These are phyloP conservation scores for Vinca major DNA, from an alignment of 305 asterid genomes.

Conservation along the genomic window DNA sequence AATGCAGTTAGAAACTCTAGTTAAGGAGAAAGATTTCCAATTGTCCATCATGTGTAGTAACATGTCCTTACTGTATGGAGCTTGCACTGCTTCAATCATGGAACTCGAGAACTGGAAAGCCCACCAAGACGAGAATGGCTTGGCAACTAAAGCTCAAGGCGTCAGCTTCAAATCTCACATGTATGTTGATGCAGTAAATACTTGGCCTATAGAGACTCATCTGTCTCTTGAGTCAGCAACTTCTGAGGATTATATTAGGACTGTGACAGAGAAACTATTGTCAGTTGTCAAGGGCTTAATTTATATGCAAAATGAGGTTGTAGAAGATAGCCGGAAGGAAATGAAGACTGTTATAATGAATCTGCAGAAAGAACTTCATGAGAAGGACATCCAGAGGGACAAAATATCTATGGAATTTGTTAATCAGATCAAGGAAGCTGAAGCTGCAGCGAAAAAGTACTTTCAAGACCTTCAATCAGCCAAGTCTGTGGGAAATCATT, in stretches of 20 bases:
- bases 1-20: constrained; percentile 35
- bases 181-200: constrained; percentile 24
- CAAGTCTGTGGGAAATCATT: constrained; percentile 40
- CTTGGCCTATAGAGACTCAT: constrained; percentile 23
- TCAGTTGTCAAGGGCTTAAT: constrained; percentile 46
- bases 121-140: constrained; percentile 32
- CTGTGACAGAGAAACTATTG: constrained; percentile 40
- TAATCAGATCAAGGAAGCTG: constrained; percentile 86
- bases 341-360: constrained; percentile 56
- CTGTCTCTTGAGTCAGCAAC: constrained; percentile 4
- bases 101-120: constrained; percentile 58
- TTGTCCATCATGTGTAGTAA: constrained; percentile 40
- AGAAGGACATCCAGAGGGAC: constrained; percentile 80
- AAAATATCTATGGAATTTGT: constrained; percentile 69
- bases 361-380: constrained; percentile 91
- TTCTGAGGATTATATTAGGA: constrained; percentile 44
- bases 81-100: constrained; percentile 47
- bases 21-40: constrained; percentile 64
- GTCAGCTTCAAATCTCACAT: constrained; percentile 26
- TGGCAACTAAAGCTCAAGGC: constrained; percentile 31
- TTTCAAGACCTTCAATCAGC: constrained; percentile 63
- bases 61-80: constrained; percentile 45
- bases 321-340: constrained; percentile 63
- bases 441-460: constrained; percentile 51
- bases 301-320: constrained; percentile 43